Base-by-base conservation (phyloP, 495 filamentous ascomycete species). In the Staphylotrichum tortipilum region DNA sequence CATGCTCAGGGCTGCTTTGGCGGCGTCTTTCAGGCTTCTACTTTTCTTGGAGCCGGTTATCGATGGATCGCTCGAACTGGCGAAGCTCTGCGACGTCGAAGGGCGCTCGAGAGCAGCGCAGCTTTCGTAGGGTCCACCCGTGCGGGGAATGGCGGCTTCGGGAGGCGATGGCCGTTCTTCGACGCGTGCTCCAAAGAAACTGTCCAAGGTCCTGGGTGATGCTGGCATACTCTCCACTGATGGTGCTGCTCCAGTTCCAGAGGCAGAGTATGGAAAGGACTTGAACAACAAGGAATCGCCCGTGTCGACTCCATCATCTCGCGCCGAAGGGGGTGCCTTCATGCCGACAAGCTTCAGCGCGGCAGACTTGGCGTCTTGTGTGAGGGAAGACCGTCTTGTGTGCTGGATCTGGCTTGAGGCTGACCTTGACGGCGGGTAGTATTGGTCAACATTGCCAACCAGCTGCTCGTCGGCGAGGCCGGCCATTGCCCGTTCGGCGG, bases 321-420 rank as follows among this genome's bases (percentile, higher is more conserved):
- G 55, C 7, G 37, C 34, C 2, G 49, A 34, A 3, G 57, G 40
- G 11, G 50, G 39, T 6, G 53, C n/a, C 34, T 26, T 59, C 2
- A 54, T 31, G 15, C 57, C 54, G 7, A 59, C 45, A 37, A 66
- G 53, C 44, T 57, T 64, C 62, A 58, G 55, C 2, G 64, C 64
- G 11, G 54, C 55, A 7, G 47, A 49, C 45, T 48, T 63, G 15
- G 62, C 60, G 8, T 67, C 62, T 19, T 54, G 55, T 3, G 55
- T 57, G 11, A 65, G 41, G 9, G 64, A 65, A 2, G 58, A 51
- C 6, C 64, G 57, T 28, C 60, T 52, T 7, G 45, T 49, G 19
- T 53, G 47, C 17, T 53, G 55, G 14, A 37, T 52, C n/a, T 47
- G 45, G 22, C 56, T 43, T n/a, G 49, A 54, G 49, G 46, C 61